These are phyloP conservation scores for Trypanosoma congolense DNA, from an alignment of 208 protist species.

Conservation along the genomic window DNA sequence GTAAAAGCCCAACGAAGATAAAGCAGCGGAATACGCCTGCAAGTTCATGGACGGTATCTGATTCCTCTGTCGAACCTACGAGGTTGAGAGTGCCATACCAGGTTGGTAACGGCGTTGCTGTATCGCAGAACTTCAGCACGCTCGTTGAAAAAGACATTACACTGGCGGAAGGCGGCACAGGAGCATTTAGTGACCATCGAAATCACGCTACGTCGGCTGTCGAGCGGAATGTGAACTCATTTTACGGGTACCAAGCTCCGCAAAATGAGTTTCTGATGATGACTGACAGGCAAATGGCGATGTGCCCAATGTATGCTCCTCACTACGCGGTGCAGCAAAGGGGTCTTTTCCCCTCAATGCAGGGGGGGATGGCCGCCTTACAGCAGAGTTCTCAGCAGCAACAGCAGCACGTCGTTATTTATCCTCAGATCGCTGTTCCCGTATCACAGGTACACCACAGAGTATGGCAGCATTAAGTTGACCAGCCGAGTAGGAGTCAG, in stretches of 20 bases:
- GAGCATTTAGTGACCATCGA: no score
- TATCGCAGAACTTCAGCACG: no score
- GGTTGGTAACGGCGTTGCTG: no score
- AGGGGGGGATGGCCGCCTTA: background rate
- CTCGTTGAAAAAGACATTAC: no score
- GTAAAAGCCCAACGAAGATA: background rate
- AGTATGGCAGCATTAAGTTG: background rate
- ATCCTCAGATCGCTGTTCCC: slow-evolving; percentile 8
- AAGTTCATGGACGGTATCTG: no score
- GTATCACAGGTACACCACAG: slow-evolving; percentile 4
- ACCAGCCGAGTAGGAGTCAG: background rate
- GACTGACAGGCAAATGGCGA: background rate
- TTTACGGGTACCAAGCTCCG: no score
- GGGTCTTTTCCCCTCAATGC: background rate
- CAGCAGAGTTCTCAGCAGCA: background rate
- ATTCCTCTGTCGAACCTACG: no score
- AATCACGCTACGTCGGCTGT: no score
- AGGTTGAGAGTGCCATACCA: no score
- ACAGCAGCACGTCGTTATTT: slow-evolving; percentile 1
- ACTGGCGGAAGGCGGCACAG: no score
- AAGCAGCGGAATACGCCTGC: no score
- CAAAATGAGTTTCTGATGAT: background rate
- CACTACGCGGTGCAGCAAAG: background rate
- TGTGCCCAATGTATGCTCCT: background rate
- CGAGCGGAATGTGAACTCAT: no score